These are phyloP conservation scores for Debaryomyces subglobosus DNA, from an alignment of 1,139 yeast species.

Conservation along the genomic window DNA sequence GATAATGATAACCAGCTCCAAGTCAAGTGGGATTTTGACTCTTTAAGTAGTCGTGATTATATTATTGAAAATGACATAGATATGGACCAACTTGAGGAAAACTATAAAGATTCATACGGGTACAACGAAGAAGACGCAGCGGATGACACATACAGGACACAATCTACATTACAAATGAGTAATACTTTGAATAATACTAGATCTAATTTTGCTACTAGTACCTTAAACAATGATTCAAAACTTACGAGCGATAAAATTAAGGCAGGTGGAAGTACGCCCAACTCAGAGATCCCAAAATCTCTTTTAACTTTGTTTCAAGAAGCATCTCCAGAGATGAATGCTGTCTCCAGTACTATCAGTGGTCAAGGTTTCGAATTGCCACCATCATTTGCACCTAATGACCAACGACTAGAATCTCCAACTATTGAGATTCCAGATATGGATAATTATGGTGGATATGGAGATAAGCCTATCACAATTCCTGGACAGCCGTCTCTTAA, in stretches of 20 bases:
- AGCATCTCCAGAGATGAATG: conserved; percentile 16
- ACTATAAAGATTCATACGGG: conserved; percentile 39
- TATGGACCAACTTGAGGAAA: conserved; percentile 48
- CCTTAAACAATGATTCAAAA: conserved; percentile 2
- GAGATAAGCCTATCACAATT: conserved; percentile 22
- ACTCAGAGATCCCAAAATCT: conserved; percentile 68
- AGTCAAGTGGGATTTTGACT: conserved; percentile 88
- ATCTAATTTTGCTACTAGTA: neutral
- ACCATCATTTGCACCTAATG: conserved; percentile 15
- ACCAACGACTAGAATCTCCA: conserved; percentile 40
- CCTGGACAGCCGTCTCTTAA: conserved; percentile 35
- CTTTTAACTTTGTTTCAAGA: conserved; percentile 70
- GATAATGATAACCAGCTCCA: conserved; percentile 44
- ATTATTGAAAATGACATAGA: conserved; percentile 68
- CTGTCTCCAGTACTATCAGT: conserved; percentile 14
- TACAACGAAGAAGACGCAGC: conserved; percentile 32
- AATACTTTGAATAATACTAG: neutral
- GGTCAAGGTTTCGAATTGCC: conserved; percentile 20
- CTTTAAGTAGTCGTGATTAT: conserved; percentile 71
- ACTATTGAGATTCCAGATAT: conserved; percentile 52
- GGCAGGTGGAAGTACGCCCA: conserved; percentile 16
- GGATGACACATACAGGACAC: conserved; percentile 30
- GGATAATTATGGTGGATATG: conserved; percentile 26
- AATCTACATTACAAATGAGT: conserved; percentile 31
- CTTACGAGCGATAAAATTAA: conserved; percentile 14